These are phyloP conservation scores for Albatrellus sp. DNA, from an alignment of 1,284 basidiomycete genomes.

Conservation along the genomic window DNA sequence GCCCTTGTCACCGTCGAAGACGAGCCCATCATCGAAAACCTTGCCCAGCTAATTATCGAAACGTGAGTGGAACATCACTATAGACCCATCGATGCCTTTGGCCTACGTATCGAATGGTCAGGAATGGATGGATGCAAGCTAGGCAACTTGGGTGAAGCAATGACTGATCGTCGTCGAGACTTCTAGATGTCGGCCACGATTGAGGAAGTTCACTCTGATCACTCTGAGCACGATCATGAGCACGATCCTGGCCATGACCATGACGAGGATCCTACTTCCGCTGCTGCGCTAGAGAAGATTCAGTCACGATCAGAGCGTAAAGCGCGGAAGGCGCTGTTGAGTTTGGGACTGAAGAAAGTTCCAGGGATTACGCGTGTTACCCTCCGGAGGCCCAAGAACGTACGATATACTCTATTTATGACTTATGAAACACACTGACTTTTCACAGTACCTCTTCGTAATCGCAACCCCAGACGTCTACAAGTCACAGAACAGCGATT, in stretches of 20 bases:
- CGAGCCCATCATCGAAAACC: constrained; percentile 18
- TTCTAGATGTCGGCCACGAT: constrained; percentile 67
- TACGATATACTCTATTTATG: constrained; percentile 24
- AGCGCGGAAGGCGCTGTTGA: constrained; percentile 79
- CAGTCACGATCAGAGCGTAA: constrained; percentile 88
- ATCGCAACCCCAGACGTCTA: constrained; percentile 92
- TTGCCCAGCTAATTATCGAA: constrained; percentile 9
- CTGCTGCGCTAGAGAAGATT: constrained; percentile 82
- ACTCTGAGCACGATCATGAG: constrained; percentile 51
- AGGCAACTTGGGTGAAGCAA: constrained; percentile 24
- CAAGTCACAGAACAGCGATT: constrained; percentile 95
- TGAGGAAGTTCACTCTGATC: constrained; percentile 72
- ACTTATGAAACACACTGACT: background rate
- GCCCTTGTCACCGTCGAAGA: constrained; percentile 19
- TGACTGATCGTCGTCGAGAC: constrained; percentile 11
- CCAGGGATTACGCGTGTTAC: constrained; percentile 92
- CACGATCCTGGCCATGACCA: constrained; percentile 42
- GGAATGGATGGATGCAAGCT: constrained; percentile 10
- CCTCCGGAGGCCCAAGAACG: constrained; percentile 88
- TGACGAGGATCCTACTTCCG: constrained; percentile 73
- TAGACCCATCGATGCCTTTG: background rate
- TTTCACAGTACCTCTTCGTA: constrained; percentile 76
- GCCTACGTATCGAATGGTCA: background rate
- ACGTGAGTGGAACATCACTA: background rate
- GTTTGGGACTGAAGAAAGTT: constrained; percentile 86